Conservation (phyloP, 768 basidiomycete species). For the Xerocomellus intermedius region DNA sequence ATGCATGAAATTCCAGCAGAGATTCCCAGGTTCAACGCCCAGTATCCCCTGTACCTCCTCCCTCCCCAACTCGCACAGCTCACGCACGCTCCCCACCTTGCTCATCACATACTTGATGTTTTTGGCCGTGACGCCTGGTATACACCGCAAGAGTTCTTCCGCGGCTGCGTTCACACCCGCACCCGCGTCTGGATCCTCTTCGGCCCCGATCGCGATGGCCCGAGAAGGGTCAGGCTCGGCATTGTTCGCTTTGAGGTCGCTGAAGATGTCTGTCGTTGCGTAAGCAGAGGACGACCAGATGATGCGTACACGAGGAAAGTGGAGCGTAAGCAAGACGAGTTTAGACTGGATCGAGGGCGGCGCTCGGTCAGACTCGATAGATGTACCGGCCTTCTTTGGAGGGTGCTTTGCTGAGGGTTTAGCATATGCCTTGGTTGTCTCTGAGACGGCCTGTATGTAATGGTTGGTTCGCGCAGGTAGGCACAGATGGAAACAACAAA, state of each 20-base stretch:
- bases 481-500: constrained; percentile 30
- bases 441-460: constrained; percentile 52
- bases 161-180: constrained; percentile 70
- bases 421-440: constrained; percentile 59
- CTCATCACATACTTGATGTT: constrained; percentile 84
- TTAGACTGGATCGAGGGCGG: constrained; percentile 80
- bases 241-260: constrained; percentile 79
- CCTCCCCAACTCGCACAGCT: constrained; percentile 64
- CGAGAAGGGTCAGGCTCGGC: constrained; percentile 76
- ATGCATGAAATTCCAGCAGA: constrained; percentile 82
- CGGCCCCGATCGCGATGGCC: constrained; percentile 80
- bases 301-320: constrained; percentile 89
- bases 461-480: neutral
- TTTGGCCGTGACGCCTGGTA: constrained; percentile 85
- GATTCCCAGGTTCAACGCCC: constrained; percentile 77
- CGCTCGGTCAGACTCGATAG: constrained; percentile 33
- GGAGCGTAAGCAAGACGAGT: constrained; percentile 81
- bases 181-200: constrained; percentile 65
- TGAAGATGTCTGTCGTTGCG: constrained; percentile 88
- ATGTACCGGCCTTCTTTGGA: constrained; percentile 44
- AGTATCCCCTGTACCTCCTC: constrained; percentile 68
- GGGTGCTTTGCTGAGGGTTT: constrained; percentile 57
- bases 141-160: constrained; percentile 76
- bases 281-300: constrained; percentile 98
- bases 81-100: constrained; percentile 72